Percentiles rank a stretch among this genome's conserved stretches.
Evolutionary conservation across 2,329 filamentous ascomycete species (phyloP).

Genomic region (Trichoderma gracile): DNA sequence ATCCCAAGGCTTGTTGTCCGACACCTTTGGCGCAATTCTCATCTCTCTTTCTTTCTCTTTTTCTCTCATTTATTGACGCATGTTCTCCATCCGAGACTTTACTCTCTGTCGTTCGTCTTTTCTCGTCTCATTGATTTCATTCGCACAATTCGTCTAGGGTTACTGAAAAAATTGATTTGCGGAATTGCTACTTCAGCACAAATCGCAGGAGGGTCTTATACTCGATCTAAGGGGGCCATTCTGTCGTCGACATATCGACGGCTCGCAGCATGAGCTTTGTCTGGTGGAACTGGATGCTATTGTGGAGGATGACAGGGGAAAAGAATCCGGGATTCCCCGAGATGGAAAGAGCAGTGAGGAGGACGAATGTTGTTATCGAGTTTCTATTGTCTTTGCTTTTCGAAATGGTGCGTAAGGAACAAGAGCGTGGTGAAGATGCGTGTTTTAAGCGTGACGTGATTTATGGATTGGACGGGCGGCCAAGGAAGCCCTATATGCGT

Average conservation of each 20-base stretch:
- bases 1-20: background rate
- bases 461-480: background rate
- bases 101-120: background rate
- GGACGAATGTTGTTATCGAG: constrained; percentile 19
- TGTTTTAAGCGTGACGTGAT: constrained; percentile 16
- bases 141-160: constrained; percentile 21
- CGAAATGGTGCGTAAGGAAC: constrained; percentile 11
- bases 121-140: constrained; percentile 5
- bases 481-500: background rate
- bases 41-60: background rate
- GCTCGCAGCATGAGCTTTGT: background rate
- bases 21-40: background rate
- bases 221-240: constrained; percentile 4
- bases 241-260: background rate
- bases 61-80: background rate
- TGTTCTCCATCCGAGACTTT: background rate
- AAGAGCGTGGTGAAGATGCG: constrained; percentile 12
- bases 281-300: background rate
- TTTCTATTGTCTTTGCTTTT: constrained; percentile 1
- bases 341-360: constrained; percentile 17
- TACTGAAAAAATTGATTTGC: constrained; percentile 24
- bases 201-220: background rate
- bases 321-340: constrained; percentile 5
- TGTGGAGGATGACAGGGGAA: background rate
- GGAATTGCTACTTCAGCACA: background rate